A percentile compares a stretch with the other conserved stretches of the same genome.
phyloP scores from a whole-genome alignment of 768 basidiomycete genomes.

The Tephrocybe sp. region DNA sequence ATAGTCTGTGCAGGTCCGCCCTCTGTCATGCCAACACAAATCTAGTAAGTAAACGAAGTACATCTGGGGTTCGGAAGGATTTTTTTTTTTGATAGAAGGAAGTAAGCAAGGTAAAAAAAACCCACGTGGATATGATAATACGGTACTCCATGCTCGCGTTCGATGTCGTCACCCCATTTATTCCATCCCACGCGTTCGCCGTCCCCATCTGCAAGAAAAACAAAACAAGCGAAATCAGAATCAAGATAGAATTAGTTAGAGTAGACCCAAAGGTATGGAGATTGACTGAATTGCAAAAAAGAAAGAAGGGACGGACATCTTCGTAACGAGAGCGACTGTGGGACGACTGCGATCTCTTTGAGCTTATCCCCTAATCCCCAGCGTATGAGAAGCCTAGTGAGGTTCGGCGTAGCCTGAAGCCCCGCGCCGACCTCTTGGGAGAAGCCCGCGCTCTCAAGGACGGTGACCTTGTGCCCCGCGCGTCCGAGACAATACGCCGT shows the following conservation, averaged over 20 bases:
- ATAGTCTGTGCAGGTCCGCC: constrained; percentile 45
- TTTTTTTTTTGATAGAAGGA: too few species aligned
- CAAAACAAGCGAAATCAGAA: not conserved
- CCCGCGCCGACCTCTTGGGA: constrained; percentile 52
- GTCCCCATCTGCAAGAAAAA: constrained; percentile 23
- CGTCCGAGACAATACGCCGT: constrained; percentile 45
- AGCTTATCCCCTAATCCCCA: constrained; percentile 51
- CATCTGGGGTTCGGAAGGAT: too few species aligned
- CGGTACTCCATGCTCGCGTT: constrained; percentile 29
- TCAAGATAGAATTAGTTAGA: not conserved
- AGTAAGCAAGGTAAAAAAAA: constrained; percentile 11
- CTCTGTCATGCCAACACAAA: constrained; percentile 37
- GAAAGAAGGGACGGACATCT: constrained; percentile 33
- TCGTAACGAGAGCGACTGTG: constrained; percentile 37
- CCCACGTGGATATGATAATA: constrained; percentile 37
- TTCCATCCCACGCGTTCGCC: constrained; percentile 31
- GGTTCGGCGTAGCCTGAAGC: constrained; percentile 45
- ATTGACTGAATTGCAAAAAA: not conserved
- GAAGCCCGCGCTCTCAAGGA: constrained; percentile 40
- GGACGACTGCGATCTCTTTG: constrained; percentile 35
- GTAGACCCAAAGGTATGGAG: not conserved
- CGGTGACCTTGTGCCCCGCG: constrained; percentile 48
- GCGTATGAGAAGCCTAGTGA: constrained; percentile 44
- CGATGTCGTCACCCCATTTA: constrained; percentile 25
- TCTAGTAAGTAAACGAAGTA: too few species aligned